A percentile compares a stretch with the other conserved stretches of the same genome.
Evolutionary conservation across 352 stramenopile species (phyloP).

Genomic region (Nothophytophthora sp.): DNA sequence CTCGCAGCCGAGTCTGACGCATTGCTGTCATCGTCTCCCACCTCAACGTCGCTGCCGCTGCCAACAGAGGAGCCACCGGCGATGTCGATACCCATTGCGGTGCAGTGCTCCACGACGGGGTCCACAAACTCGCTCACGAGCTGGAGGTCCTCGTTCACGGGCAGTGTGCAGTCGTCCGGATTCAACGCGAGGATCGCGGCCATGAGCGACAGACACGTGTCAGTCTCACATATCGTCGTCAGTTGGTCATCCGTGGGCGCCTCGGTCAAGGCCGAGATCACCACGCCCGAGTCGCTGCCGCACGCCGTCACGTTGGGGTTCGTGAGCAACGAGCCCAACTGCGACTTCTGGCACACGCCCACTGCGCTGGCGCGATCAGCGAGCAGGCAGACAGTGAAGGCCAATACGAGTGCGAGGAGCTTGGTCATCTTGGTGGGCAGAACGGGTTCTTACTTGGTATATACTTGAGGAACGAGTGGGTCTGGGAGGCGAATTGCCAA

Average conservation of each 20-base stretch:
- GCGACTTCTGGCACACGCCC: conserved; percentile 17
- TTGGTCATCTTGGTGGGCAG: conserved; percentile 16
- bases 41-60: conserved; percentile 16
- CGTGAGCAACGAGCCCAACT: conserved; percentile 27
- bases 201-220: conserved; percentile 32
- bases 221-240: conserved; percentile 25
- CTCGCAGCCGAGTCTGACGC: conserved; percentile 8
- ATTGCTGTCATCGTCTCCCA: conserved; percentile 18
- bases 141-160: conserved; percentile 28
- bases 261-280: conserved; percentile 17
- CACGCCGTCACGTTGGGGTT: conserved; percentile 34
- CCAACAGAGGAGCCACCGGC: conserved; percentile 18
- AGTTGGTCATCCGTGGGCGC: conserved; percentile 27
- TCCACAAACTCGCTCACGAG: conserved; percentile 48
- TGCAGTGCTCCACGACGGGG: conserved; percentile 37
- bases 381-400: conserved; percentile 1
- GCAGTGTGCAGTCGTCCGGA: conserved; percentile 37
- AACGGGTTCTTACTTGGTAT: too few species aligned
- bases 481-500: conserved; percentile 5
- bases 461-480: not conserved
- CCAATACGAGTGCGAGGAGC: conserved; percentile 4
- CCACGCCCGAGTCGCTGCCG: conserved; percentile 25
- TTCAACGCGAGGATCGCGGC: conserved; percentile 35
- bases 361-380: conserved; percentile 2
- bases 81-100: conserved; percentile 28